phyloP scores from a whole-genome alignment of 1,139 yeast species.

The Protomyces pachydermus region DNA sequence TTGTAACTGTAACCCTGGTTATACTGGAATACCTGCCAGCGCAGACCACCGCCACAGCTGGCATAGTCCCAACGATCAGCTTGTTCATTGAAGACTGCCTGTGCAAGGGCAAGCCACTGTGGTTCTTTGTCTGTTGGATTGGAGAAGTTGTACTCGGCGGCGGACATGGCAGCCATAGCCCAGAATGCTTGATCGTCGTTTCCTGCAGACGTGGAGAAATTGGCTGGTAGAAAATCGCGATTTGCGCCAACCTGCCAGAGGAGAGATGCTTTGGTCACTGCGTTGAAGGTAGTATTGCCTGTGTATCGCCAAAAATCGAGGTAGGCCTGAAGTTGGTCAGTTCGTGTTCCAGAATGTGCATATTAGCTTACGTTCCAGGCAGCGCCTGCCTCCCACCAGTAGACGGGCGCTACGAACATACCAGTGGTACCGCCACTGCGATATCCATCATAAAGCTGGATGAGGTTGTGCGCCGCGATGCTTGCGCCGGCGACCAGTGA shows the following conservation, averaged over 20 bases:
- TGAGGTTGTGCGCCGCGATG: slow-evolving; percentile 55
- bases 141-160: slow-evolving; percentile 73
- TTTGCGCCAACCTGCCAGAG: slow-evolving; percentile 62
- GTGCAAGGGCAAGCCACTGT: slow-evolving; percentile 65
- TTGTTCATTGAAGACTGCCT: slow-evolving; percentile 73
- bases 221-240: slow-evolving; percentile 66
- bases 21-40: slow-evolving; percentile 83
- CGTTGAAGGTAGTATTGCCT: slow-evolving; percentile 56
- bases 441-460: slow-evolving; percentile 65
- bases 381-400: slow-evolving; percentile 96
- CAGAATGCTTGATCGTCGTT: slow-evolving; percentile 92
- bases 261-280: slow-evolving; percentile 54
- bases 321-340: slow-evolving; percentile 4
- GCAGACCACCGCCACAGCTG: slow-evolving; percentile 67
- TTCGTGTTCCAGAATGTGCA: neutral
- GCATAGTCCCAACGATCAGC: slow-evolving; percentile 64
- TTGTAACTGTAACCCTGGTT: slow-evolving; percentile 74
- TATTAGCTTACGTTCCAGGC: slow-evolving; percentile 47
- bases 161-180: slow-evolving; percentile 79
- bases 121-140: slow-evolving; percentile 53
- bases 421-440: slow-evolving; percentile 50
- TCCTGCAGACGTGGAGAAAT: slow-evolving; percentile 75
- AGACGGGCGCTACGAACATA: slow-evolving; percentile 68
- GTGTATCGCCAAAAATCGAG: slow-evolving; percentile 62
- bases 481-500: slow-evolving; percentile 48